These are phyloP conservation scores for Lasiodiplodia theobromae DNA, from an alignment of 2,329 filamentous ascomycete genomes.

Conservation along the genomic window DNA sequence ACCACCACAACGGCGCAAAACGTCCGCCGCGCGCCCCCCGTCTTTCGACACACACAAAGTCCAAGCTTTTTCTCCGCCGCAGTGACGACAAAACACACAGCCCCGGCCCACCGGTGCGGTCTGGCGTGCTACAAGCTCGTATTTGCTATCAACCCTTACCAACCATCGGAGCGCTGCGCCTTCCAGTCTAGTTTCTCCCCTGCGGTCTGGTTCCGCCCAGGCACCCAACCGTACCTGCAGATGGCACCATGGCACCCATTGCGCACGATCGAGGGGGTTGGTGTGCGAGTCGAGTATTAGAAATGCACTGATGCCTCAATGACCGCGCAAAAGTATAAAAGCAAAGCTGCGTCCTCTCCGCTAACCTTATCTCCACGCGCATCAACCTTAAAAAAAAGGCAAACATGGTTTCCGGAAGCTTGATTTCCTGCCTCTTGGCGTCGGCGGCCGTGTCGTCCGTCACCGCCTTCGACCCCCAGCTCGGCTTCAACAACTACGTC, in stretches of 20 bases:
- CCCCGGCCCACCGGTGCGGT: not conserved
- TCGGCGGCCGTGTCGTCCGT: constrained; percentile 1
- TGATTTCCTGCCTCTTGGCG: constrained; percentile 16
- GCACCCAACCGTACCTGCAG: not conserved
- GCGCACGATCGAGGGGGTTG: not conserved
- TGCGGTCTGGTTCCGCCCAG: constrained; percentile 3
- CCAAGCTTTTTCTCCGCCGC: not conserved
- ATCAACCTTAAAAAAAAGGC: constrained; percentile 1
- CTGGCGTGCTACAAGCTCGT: not conserved
- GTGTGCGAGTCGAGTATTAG: not conserved
- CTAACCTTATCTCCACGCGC: not conserved
- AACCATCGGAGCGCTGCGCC: not conserved
- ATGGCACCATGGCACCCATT: not conserved
- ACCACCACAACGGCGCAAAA: not conserved
- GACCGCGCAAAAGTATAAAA: not conserved
- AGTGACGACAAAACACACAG: not conserved
- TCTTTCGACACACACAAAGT: not conserved
- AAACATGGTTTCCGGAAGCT: constrained; percentile 4
- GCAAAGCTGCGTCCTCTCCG: not conserved
- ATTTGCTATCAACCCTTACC: not conserved
- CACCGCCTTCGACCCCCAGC: constrained; percentile 17
- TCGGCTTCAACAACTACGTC: constrained; percentile 25
- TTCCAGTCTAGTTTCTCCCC: not conserved
- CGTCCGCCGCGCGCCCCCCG: no score
- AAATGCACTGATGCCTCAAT: not conserved